A percentile compares a stretch with the other conserved stretches of the same genome.
Conservation (phyloP, 1,284 basidiomycete genomes). For the Malassezia restricta region DNA sequence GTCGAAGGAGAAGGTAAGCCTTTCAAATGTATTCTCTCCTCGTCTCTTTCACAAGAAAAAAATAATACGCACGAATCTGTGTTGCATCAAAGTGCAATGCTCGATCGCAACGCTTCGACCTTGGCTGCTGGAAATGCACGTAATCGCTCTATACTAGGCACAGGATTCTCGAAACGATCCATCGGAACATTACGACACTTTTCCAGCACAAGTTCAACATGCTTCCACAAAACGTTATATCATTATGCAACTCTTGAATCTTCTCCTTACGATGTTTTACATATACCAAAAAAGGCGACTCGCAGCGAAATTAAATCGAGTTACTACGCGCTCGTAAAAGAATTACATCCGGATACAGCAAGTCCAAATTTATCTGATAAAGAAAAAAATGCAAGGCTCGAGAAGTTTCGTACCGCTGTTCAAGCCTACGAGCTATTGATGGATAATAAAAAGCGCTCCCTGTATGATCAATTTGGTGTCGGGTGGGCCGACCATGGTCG, state of each 20-base stretch:
- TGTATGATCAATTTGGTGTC: slow-evolving; percentile 10
- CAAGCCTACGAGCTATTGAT: slow-evolving; percentile 12
- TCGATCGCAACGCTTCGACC: not conserved
- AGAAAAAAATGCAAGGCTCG: slow-evolving; percentile 3
- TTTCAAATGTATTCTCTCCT: not conserved
- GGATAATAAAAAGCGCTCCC: not conserved
- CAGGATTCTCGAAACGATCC: no score
- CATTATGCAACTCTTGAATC: not conserved
- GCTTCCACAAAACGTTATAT: not conserved
- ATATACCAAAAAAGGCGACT: not conserved
- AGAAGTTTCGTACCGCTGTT: slow-evolving; percentile 9
- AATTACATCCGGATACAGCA: slow-evolving; percentile 6
- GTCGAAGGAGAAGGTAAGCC: not conserved
- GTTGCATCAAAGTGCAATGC: not conserved
- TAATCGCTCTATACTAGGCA: not conserved
- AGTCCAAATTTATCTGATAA: not conserved
- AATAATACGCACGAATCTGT: not conserved
- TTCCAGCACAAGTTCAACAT: no score
- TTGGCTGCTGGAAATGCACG: not conserved
- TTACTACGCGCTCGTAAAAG: slow-evolving; percentile 11
- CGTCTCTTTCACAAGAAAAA: not conserved
- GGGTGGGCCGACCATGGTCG: slow-evolving; percentile 4
- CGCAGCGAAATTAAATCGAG: slow-evolving; percentile 7
- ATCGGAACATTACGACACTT: no score
- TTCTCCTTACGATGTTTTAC: slow-evolving; percentile 2